Percentiles rank a stretch among this genome's conserved stretches.
phyloP scores from a whole-genome alignment of 73 alveolate species.

The Symbiodinium pilosum region DNA sequence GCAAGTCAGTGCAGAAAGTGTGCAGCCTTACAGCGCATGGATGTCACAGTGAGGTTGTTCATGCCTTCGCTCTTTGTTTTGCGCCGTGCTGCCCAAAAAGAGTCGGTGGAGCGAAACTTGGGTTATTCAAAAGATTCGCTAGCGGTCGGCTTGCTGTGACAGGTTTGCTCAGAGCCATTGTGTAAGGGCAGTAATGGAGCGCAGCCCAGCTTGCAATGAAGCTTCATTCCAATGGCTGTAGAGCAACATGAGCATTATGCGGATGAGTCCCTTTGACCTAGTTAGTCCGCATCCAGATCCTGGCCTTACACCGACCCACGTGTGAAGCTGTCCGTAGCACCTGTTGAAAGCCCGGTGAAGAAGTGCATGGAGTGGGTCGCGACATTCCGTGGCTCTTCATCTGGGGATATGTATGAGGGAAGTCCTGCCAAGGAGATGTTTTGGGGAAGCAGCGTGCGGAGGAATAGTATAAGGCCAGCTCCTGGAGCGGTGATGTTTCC shows the following conservation, averaged over 20 bases:
- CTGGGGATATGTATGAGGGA: too few species aligned
- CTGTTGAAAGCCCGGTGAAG: too few species aligned
- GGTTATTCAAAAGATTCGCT: neutral
- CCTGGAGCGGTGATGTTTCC: too few species aligned
- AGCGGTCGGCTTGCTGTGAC: neutral
- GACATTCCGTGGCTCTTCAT: too few species aligned
- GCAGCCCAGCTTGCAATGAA: neutral
- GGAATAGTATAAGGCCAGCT: too few species aligned
- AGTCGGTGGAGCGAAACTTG: neutral
- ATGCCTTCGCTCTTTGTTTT: neutral
- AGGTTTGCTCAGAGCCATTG: too few species aligned
- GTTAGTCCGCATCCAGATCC: neutral
- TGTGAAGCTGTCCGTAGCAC: neutral
- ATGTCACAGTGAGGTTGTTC: neutral
- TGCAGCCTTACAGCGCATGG: neutral
- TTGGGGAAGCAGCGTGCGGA: too few species aligned
- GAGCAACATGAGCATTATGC: neutral
- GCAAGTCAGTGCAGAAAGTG: neutral
- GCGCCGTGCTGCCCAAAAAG: neutral
- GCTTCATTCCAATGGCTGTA: neutral
- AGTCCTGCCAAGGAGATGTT: too few species aligned
- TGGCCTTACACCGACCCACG: neutral
- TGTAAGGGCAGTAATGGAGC: neutral
- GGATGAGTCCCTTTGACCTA: neutral
- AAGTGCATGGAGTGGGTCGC: too few species aligned